Base-by-base conservation (phyloP, 306 rosid species). In the Vigna trinervia region DNA sequence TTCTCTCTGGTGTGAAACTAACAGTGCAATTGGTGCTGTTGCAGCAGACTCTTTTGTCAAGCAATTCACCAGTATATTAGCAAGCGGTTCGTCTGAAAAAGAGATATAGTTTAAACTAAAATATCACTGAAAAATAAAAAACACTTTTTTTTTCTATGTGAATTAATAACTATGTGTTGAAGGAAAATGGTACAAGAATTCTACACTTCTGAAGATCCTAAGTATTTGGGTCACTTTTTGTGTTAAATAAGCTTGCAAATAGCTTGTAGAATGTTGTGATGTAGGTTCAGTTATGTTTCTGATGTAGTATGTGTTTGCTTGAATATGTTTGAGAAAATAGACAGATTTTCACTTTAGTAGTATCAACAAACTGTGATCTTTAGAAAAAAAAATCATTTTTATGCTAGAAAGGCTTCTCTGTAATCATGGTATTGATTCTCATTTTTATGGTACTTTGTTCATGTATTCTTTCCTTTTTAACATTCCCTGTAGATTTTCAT, bases 1-100 rank as follows among this genome's bases (percentile, higher is more conserved):
- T 68, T 64, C 22, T 77, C 45, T 51, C 15, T 43, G 14, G 74
- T 64, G 82, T 65, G 67, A 76, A 71, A 28, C 69, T 68, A 12
- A 41, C 58, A 32, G 52, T 41, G 10, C 57, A 48, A 17, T 75
- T 60, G 69, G 54, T 71, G 65, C 11, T 3, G 4, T 51, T 13
- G 38, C 22, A 5, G 3, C 41, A 70, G 51, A 70, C 41, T 69
- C 45, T 75, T 61, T 32, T 17, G 52, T 69, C 51, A 14, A 51
- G 61, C 74, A 20, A 43, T 41, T 41, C 41, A 36, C 12, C 19
- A 6, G 48, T 53, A n/a, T 32, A 22, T 48, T 43, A 67, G 36
- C 11, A 73, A 47, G 38, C 50, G 36, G 14, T 14, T 51, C 59
- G 15, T 69, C 72, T 20, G 28, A 47, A 41, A 46, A 34, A 30